Base-by-base conservation (phyloP, 768 basidiomycete species). In the Psilocybe azurescens region DNA sequence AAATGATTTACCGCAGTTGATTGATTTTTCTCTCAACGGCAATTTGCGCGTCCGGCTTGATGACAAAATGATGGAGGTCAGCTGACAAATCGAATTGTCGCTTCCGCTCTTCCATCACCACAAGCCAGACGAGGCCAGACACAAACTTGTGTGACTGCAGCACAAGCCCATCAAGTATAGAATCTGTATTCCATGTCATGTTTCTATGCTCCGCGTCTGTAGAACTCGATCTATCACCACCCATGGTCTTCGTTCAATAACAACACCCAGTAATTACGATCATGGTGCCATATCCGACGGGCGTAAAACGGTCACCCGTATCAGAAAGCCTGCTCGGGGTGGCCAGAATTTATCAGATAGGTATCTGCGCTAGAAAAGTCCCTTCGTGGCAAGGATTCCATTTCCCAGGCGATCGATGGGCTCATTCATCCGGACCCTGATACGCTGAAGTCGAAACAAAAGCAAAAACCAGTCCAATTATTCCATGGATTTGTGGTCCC, bases 401-500 rank as follows among this genome's bases (percentile, higher is more conserved):
- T 78, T 18, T 68, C 69, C 2, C 64, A 72, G 44, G 72, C 77
- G 11, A 72, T 78, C 20, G 70, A 74, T 3, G 55, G 52, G 5
- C n/a, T 57, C 5, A 28, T 56, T n/a, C 49, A 56, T 13, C 30
- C 70, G 18, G 46, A 58, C 14, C 28, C 54, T 48, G 56, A 69
- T 11, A 54, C 54, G 18, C 44, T 36, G 3, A 14, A 65, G 33
- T 56, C 59, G 24, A 53, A 54, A 14, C 24, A 41, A 20, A 53
- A 29, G 44, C 39, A 32, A 41, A 66, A 65, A 50, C 36, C 54
- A 47, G 33, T 57, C 28, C 65, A 73, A 38, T 76, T 70, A 5
- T 89, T 89, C 66, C 70, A 73, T 65, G 89, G 89, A 3, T 76
- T 89, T 13, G 70, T 79, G 29, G 75, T 94, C 63, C 90, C 92